phyloP scores from a whole-genome alignment of 2,329 filamentous ascomycete species.

The Arthrobotrys megalospora region DNA sequence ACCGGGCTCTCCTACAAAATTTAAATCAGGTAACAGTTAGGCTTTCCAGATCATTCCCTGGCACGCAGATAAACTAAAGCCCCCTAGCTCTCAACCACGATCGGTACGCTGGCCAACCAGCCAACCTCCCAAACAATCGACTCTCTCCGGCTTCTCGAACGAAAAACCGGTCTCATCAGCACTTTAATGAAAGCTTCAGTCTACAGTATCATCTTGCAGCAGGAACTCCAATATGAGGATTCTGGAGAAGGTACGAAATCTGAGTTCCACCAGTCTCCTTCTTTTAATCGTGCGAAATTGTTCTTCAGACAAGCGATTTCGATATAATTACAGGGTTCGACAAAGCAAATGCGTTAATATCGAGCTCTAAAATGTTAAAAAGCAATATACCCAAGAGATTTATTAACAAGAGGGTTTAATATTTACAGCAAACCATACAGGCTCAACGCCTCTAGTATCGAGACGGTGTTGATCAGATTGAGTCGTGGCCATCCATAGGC shows the following conservation, averaged over 20 bases:
- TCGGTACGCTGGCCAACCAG: conserved; percentile 77
- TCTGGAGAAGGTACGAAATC: conserved; percentile 33
- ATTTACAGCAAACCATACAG: conserved; percentile 28
- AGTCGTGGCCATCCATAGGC: not conserved
- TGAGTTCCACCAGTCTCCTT: not conserved
- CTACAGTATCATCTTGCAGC: conserved; percentile 97
- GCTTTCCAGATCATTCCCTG: not conserved
- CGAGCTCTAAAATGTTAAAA: not conserved
- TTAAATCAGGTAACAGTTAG: conserved; percentile 81
- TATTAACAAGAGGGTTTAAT: conserved; percentile 17
- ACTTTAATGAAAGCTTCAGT: conserved; percentile 97
- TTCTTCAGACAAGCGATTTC: not conserved
- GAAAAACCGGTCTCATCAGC: conserved; percentile 95
- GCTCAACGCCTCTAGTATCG: not conserved
- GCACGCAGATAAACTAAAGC: conserved; percentile 3
- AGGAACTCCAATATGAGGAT: conserved; percentile 84
- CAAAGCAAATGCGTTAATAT: not conserved
- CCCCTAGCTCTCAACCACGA: conserved; percentile 73
- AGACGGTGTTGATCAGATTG: conserved; percentile 6
- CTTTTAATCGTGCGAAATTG: not conserved
- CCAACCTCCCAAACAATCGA: conserved; percentile 88
- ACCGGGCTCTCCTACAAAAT: conserved; percentile 87
- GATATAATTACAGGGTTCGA: not conserved
- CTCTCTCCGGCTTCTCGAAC: conserved; percentile 86
- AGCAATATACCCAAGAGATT: conserved; percentile 1